phyloP scores from a whole-genome alignment of 108 stramenopile species.

The Skeletonema potamos region DNA sequence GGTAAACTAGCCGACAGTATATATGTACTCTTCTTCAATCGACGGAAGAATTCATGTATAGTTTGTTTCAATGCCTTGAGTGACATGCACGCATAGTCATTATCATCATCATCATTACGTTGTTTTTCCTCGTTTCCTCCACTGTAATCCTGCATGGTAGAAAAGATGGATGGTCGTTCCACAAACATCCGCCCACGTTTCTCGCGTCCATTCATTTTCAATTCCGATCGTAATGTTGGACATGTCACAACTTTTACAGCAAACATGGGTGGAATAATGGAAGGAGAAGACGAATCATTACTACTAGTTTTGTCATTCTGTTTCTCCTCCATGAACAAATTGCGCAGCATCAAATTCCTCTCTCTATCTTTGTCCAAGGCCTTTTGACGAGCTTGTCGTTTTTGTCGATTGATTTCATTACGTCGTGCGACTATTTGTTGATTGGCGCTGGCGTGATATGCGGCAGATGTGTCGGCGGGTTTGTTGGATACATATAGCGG shows the following conservation, averaged over 20 bases:
- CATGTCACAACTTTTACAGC: constrained; percentile 75
- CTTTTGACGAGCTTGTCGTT: constrained; percentile 50
- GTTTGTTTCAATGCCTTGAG: constrained; percentile 65
- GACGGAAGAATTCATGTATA: constrained; percentile 77
- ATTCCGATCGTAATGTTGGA: constrained; percentile 56
- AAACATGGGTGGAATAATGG: constrained; percentile 64
- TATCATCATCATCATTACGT: neutral
- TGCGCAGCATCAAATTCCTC: constrained; percentile 51
- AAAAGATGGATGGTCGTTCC: constrained; percentile 36
- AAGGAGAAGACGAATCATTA: constrained; percentile 8
- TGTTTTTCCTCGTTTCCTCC: neutral
- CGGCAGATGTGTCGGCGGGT: neutral
- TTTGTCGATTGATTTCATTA: constrained; percentile 47
- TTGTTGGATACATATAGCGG: neutral
- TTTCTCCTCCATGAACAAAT: constrained; percentile 44
- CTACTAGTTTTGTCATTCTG: constrained; percentile 1
- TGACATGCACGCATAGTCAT: constrained; percentile 46
- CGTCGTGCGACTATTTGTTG: constrained; percentile 66
- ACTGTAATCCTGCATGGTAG: neutral
- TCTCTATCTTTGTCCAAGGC: constrained; percentile 45
- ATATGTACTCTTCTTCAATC: constrained; percentile 70
- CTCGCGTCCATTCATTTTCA: constrained; percentile 81
- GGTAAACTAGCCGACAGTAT: constrained; percentile 68
- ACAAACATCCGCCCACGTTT: constrained; percentile 86
- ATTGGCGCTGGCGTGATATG: constrained; percentile 35